phyloP scores from a whole-genome alignment of 139 green algal genomes.

The Medakamo hakoo region DNA sequence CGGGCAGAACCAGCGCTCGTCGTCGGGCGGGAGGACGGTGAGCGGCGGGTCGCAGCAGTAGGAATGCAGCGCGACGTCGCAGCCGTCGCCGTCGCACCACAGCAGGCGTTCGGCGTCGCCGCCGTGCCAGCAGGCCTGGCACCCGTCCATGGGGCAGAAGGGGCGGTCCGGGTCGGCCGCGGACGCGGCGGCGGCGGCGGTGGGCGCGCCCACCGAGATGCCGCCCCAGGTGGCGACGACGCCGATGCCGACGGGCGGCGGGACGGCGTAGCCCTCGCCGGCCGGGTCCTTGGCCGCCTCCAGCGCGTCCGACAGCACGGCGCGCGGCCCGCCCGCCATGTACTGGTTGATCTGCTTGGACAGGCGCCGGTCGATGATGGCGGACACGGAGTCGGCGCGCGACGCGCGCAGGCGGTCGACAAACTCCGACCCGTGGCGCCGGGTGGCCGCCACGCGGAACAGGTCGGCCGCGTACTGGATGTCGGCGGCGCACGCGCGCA shows the following conservation, averaged over 20 bases:
- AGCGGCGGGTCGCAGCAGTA: background rate
- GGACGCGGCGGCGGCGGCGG: background rate
- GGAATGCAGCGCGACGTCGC: background rate
- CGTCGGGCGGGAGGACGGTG: background rate
- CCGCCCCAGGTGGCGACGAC: no score
- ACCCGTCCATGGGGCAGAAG: background rate
- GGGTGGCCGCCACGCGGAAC: background rate
- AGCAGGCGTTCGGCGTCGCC: background rate
- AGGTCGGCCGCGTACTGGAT: background rate
- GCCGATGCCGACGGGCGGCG: no score
- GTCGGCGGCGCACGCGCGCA: background rate
- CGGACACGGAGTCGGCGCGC: background rate
- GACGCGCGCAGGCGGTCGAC: background rate
- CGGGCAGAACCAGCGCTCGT: background rate
- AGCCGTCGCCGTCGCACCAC: background rate
- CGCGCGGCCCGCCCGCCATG: no score
- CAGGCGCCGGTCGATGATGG: background rate
- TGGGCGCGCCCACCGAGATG: no score
- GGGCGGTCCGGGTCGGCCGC: background rate
- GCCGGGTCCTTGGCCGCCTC: background rate
- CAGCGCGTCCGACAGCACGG: background rate
- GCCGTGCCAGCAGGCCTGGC: background rate
- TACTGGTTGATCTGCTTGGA: background rate
- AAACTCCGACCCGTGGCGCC: background rate
- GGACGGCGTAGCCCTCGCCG: no score